Conservation (phyloP, 805 yeast species). For the Metschnikowia santaceciliae region DNA sequence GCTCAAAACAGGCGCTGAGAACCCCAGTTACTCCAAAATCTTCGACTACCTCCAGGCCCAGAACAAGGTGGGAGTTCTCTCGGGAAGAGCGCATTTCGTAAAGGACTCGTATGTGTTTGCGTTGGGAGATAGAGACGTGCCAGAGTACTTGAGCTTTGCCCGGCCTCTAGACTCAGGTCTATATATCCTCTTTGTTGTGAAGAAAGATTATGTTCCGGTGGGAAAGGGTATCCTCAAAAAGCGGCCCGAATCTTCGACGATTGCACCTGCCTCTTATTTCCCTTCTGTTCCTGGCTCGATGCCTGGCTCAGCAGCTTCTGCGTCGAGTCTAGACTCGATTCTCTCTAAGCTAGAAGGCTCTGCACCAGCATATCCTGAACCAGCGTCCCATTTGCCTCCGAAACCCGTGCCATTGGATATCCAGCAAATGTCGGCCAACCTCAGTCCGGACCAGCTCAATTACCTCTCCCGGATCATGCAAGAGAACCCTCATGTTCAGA, state of each 20-base stretch:
- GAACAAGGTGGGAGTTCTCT: constrained; percentile 57
- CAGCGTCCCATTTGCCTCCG: background rate
- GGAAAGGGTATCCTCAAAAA: constrained; percentile 22
- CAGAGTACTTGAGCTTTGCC: constrained; percentile 11
- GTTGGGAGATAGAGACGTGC: constrained; percentile 14
- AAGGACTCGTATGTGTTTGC: constrained; percentile 64
- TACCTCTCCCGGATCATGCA: constrained; percentile 15
- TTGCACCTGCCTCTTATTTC: background rate
- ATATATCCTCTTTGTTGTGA: constrained; percentile 34
- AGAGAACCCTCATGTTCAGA: constrained; percentile 18
- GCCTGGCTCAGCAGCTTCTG: background rate
- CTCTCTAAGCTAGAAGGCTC: constrained; percentile 24
- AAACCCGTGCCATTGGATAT: background rate
- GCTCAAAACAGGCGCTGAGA: constrained; percentile 25
- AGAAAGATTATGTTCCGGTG: constrained; percentile 31
- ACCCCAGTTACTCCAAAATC: constrained; percentile 27
- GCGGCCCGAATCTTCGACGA: background rate
- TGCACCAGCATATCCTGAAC: background rate
- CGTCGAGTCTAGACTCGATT: constrained; percentile 22
- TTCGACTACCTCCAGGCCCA: constrained; percentile 44
- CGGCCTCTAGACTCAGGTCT: constrained; percentile 8
- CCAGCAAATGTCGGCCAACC: constrained; percentile 6
- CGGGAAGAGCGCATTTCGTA: constrained; percentile 44
- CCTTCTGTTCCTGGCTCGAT: background rate
- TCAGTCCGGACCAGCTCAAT: constrained; percentile 14